A percentile compares a stretch with the other conserved stretches of the same genome.
phyloP scores from a whole-genome alignment of 495 filamentous ascomycete genomes.

The Neurospora hispaniola region DNA sequence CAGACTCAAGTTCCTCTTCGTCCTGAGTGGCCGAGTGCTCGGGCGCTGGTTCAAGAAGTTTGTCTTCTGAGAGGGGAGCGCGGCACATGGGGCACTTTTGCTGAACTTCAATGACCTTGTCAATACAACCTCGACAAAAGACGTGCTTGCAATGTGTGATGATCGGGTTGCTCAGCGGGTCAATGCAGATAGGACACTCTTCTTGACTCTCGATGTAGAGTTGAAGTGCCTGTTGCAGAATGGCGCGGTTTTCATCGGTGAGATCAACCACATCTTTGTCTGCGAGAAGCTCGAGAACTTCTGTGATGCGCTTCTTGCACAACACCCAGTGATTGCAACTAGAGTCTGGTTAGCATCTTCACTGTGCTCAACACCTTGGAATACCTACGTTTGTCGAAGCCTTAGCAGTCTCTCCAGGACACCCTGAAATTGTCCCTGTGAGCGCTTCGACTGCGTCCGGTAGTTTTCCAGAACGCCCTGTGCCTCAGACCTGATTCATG shows the following conservation, averaged over 20 bases:
- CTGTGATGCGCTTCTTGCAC: slow-evolving; percentile 60
- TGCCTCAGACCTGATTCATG: slow-evolving; percentile 51
- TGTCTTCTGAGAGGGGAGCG: slow-evolving; percentile 51
- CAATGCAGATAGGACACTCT: slow-evolving; percentile 76
- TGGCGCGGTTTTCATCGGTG: slow-evolving; percentile 59
- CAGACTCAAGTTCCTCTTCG: slow-evolving; percentile 42
- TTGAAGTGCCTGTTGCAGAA: slow-evolving; percentile 68
- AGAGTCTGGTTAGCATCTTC: slow-evolving; percentile 3
- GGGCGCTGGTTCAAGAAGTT: slow-evolving; percentile 52
- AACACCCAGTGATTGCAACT: slow-evolving; percentile 75
- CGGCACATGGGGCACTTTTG: slow-evolving; percentile 87
- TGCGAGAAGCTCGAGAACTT: slow-evolving; percentile 57
- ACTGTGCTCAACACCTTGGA: neutral
- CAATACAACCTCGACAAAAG: slow-evolving; percentile 68
- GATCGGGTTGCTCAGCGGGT: slow-evolving; percentile 59
- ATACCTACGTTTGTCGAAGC: slow-evolving; percentile 55
- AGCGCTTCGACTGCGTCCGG: slow-evolving; percentile 30
- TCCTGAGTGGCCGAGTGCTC: slow-evolving; percentile 36
- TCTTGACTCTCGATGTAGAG: slow-evolving; percentile 74
- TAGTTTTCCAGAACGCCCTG: slow-evolving; percentile 57
- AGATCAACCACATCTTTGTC: slow-evolving; percentile 55
- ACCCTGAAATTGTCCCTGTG: slow-evolving; percentile 38
- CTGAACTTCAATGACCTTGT: slow-evolving; percentile 66
- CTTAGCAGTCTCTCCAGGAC: slow-evolving; percentile 77
- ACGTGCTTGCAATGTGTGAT: slow-evolving; percentile 86